A percentile compares a stretch with the other conserved stretches of the same genome.
phyloP scores from a whole-genome alignment of 2,329 filamentous ascomycete genomes.

The Dactylonectria macrodidyma region DNA sequence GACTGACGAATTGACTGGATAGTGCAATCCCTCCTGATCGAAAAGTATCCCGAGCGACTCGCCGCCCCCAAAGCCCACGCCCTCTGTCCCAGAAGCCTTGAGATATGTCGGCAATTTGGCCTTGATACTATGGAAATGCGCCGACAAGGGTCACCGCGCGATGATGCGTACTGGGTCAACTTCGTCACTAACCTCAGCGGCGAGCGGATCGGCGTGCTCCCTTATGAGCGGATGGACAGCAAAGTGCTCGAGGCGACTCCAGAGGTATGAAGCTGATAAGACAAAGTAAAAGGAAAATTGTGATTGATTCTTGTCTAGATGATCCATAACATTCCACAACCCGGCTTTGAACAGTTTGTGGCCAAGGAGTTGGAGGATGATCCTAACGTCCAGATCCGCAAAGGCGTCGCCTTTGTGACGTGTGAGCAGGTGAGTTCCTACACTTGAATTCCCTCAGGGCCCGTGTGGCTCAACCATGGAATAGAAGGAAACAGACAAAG shows the following conservation, averaged over 20 bases:
- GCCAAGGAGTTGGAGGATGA: constrained; percentile 41
- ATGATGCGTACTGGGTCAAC: constrained; percentile 28
- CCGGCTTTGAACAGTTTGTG: constrained; percentile 53
- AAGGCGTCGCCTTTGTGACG: constrained; percentile 52
- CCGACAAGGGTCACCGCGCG: constrained; percentile 12
- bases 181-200: constrained; percentile 26
- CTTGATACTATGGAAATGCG: constrained; percentile 23
- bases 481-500: constrained; percentile 30
- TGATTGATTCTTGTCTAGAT: constrained; percentile 40
- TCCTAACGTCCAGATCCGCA: constrained; percentile 49
- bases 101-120: constrained; percentile 29
- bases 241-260: constrained; percentile 20
- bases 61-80: constrained; percentile 28
- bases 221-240: constrained; percentile 27
- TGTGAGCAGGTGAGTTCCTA: constrained; percentile 48
- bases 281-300: too few species aligned
- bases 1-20: background rate
- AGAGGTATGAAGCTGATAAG: constrained; percentile 3
- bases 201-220: constrained; percentile 24
- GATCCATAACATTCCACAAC: constrained; percentile 61
- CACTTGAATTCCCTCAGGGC: background rate
- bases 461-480: background rate
- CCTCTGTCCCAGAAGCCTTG: constrained; percentile 22
- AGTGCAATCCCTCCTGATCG: constrained; percentile 27
- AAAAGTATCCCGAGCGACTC: constrained; percentile 24